Percentiles rank a stretch among this genome's conserved stretches.
Evolutionary conservation across 345 rosid species (phyloP).

Genomic region (Cardamine occulta): DNA sequence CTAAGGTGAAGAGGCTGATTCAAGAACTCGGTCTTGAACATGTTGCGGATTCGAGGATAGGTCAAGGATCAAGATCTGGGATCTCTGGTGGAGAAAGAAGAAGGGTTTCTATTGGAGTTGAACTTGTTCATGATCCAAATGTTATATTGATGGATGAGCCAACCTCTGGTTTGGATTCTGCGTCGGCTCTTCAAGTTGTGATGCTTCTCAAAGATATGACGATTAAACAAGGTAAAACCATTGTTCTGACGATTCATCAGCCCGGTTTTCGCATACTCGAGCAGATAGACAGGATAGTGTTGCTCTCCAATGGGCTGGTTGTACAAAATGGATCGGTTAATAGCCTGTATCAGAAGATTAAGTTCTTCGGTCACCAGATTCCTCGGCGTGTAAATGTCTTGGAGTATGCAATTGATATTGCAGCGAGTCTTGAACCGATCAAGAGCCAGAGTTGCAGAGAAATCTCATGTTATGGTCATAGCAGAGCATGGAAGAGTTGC

Average conservation of each 20-base stretch:
- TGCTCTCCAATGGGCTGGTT: conserved; percentile 70
- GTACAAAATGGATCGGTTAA: conserved; percentile 64
- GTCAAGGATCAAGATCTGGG: conserved; percentile 65
- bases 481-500: conserved; percentile 41
- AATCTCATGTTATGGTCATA: conserved; percentile 29
- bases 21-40: conserved; percentile 76
- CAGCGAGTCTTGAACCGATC: conserved; percentile 48
- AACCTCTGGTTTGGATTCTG: conserved; percentile 94
- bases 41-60: conserved; percentile 62
- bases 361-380: conserved; percentile 56
- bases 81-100: conserved; percentile 93
- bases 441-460: conserved; percentile 36
- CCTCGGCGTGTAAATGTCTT: conserved; percentile 77
- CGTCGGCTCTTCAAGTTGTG: conserved; percentile 75
- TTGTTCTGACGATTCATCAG: conserved; percentile 82
- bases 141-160: conserved; percentile 90
- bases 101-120: conserved; percentile 88
- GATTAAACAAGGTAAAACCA: conserved; percentile 74
- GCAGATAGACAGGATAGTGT: conserved; percentile 62
- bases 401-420: conserved; percentile 82
- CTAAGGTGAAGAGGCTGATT: conserved; percentile 62
- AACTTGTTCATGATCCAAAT: conserved; percentile 87
- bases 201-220: conserved; percentile 71
- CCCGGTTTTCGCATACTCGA: conserved; percentile 89
- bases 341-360: conserved; percentile 63